Evolutionary conservation across 2,329 filamentous ascomycete genomes (phyloP).

Genomic region (Nigrospora osmanthi): DNA sequence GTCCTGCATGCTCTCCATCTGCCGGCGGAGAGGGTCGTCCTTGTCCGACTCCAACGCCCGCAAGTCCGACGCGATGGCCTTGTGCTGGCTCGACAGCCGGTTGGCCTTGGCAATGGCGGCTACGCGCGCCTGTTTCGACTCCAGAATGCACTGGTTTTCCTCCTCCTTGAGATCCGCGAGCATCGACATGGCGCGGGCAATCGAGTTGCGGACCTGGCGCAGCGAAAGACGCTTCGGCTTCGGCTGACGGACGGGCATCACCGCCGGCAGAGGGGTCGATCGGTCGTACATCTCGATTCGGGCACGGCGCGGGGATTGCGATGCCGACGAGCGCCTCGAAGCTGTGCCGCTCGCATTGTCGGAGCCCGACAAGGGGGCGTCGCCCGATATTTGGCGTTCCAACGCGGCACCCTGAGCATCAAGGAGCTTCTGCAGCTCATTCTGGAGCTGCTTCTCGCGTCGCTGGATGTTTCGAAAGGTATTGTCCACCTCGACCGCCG

Average conservation of each 20-base stretch:
- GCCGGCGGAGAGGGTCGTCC: constrained; percentile 49
- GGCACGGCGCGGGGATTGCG: constrained; percentile 5
- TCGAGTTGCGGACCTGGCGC: constrained; percentile 53
- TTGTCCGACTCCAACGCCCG: constrained; percentile 44
- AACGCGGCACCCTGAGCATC: constrained; percentile 51
- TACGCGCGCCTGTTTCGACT: constrained; percentile 48
- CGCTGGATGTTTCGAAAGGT: constrained; percentile 25
- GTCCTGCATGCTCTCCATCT: constrained; percentile 50
- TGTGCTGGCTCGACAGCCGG: constrained; percentile 39
- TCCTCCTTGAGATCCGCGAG: constrained; percentile 60
- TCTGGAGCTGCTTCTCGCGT: constrained; percentile 44
- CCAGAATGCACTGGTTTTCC: constrained; percentile 53
- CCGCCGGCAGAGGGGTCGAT: constrained; percentile 12
- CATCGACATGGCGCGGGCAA: constrained; percentile 55
- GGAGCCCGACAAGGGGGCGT: constrained; percentile 16
- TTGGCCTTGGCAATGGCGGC: constrained; percentile 51
- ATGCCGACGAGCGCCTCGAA: constrained; percentile 7
- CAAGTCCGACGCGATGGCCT: constrained; percentile 43
- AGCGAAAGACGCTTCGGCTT: constrained; percentile 46
- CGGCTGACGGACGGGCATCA: constrained; percentile 56
- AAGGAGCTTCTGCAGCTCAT: constrained; percentile 48
- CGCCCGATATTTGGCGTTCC: constrained; percentile 25
- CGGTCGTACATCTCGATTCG: constrained; percentile 24
- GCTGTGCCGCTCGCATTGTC: constrained; percentile 24
- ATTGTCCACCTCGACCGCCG: constrained; percentile 13